A percentile compares a stretch with the other conserved stretches of the same genome.
Conservation (phyloP, 1,284 basidiomycete genomes). For the Cystobasidium sp. region DNA sequence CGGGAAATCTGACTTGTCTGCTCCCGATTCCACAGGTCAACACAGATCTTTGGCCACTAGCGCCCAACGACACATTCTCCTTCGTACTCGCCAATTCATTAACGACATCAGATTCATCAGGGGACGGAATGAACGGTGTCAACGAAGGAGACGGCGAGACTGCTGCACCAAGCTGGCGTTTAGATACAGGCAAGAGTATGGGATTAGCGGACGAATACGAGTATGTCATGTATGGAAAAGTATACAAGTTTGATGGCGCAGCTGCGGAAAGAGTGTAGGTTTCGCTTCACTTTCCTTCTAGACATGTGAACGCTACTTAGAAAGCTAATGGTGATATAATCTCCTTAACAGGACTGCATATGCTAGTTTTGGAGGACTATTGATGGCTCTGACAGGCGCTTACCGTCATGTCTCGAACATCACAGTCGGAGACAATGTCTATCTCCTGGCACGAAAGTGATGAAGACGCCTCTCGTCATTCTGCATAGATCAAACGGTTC, state of each 20-base stretch:
- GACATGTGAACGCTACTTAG: background rate
- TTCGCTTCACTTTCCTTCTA: background rate
- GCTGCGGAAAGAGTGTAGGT: conserved; percentile 78
- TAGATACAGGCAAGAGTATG: conserved; percentile 80
- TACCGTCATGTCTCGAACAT: conserved; percentile 91
- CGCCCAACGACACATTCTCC: conserved; percentile 72
- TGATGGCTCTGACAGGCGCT: conserved; percentile 91
- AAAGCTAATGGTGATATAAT: background rate
- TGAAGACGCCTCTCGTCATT: background rate
- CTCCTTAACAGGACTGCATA: conserved; percentile 76
- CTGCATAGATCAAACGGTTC: background rate
- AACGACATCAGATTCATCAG: conserved; percentile 64
- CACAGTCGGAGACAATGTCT: conserved; percentile 90
- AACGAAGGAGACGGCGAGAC: conserved; percentile 64
- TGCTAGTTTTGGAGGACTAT: conserved; percentile 91
- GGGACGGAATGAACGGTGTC: conserved; percentile 58
- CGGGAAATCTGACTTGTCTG: background rate
- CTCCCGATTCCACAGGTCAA: conserved; percentile 35
- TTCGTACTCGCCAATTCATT: conserved; percentile 85
- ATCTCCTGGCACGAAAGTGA: conserved; percentile 73
- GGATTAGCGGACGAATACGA: conserved; percentile 96
- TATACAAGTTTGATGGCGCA: conserved; percentile 95
- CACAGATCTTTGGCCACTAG: conserved; percentile 57
- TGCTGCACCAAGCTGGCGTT: conserved; percentile 79
- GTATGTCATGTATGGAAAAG: conserved; percentile 99